These are phyloP conservation scores for Halenospora varia DNA, from an alignment of 495 filamentous ascomycete species.

Conservation along the genomic window DNA sequence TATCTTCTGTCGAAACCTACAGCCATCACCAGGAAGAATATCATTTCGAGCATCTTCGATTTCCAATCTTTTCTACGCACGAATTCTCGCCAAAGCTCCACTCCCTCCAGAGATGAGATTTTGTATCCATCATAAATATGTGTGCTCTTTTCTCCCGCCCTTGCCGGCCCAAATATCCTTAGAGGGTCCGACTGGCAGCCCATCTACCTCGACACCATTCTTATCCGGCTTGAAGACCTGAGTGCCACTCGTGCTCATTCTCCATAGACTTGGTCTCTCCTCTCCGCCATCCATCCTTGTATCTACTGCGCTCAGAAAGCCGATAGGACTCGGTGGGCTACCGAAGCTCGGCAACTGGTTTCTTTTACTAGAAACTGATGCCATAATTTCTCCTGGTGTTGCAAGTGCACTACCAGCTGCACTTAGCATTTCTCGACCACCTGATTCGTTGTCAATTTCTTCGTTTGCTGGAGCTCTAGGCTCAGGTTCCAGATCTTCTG, in stretches of 20 bases:
- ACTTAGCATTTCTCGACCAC: slow-evolving; percentile 8
- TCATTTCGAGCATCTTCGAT: background rate
- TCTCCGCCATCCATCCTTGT: background rate
- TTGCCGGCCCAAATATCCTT: slow-evolving; percentile 12
- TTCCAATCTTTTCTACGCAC: background rate
- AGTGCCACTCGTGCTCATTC: slow-evolving; percentile 21
- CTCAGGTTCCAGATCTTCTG: slow-evolving; percentile 8
- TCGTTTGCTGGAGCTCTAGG: background rate
- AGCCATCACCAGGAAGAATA: too few species aligned
- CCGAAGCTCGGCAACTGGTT: background rate
- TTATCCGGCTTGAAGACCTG: slow-evolving; percentile 16
- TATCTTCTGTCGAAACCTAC: too few species aligned
- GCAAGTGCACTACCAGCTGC: slow-evolving; percentile 9
- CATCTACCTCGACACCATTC: slow-evolving; percentile 23
- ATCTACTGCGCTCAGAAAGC: background rate
- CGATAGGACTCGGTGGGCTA: background rate
- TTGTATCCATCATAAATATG: slow-evolving; percentile 13
- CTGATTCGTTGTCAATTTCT: background rate
- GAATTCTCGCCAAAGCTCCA: too few species aligned
- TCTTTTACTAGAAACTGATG: background rate
- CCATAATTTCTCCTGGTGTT: slow-evolving; percentile 4
- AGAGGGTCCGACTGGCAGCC: slow-evolving; percentile 21
- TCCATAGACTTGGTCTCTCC: slow-evolving; percentile 5
- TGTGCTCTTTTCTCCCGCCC: slow-evolving; percentile 13
- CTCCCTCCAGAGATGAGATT: too few species aligned